A percentile compares a stretch with the other conserved stretches of the same genome.
These are phyloP conservation scores for Cornus kousa DNA, from an alignment of 148 eudicot species.

Conservation along the genomic window DNA sequence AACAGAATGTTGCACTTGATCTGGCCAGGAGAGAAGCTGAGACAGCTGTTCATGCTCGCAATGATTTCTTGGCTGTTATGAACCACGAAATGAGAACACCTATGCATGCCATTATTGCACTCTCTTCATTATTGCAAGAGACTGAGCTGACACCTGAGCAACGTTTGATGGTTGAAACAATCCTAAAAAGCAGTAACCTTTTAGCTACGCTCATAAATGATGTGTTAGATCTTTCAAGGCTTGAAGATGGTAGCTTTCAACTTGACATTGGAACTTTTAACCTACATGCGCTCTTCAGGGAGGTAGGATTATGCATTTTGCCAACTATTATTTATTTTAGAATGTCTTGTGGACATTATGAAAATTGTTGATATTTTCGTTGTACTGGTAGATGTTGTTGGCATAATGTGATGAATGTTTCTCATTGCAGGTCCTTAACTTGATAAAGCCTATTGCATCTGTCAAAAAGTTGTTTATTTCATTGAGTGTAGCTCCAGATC, in stretches of 20 bases:
- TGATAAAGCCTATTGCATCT: constrained; percentile 82
- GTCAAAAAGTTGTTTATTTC: constrained; percentile 62
- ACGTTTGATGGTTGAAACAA: constrained; percentile 86
- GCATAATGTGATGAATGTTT: constrained; percentile 19
- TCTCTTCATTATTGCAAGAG: constrained; percentile 79
- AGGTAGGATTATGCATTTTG: constrained; percentile 36
- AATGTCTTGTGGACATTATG: background rate
- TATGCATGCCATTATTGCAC: constrained; percentile 86
- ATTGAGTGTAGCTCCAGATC: constrained; percentile 56
- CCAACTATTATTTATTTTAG: background rate
- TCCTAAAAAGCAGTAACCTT: constrained; percentile 84
- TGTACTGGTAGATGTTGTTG: constrained; percentile 2
- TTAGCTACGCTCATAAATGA: constrained; percentile 86
- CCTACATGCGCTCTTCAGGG: constrained; percentile 72
- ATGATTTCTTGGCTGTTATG: constrained; percentile 96
- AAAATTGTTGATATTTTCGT: too few species aligned
- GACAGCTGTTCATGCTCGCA: constrained; percentile 87
- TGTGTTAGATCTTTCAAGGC: constrained; percentile 89
- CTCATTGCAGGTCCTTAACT: constrained; percentile 58
- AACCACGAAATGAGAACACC: constrained; percentile 99
- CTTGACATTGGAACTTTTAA: constrained; percentile 70
- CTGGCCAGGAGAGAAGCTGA: constrained; percentile 93
- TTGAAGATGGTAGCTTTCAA: constrained; percentile 93
- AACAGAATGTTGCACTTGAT: constrained; percentile 93
- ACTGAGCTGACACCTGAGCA: constrained; percentile 87